Base-by-base conservation (phyloP, 768 basidiomycete species). In the Chlorophyllum brunneum region DNA sequence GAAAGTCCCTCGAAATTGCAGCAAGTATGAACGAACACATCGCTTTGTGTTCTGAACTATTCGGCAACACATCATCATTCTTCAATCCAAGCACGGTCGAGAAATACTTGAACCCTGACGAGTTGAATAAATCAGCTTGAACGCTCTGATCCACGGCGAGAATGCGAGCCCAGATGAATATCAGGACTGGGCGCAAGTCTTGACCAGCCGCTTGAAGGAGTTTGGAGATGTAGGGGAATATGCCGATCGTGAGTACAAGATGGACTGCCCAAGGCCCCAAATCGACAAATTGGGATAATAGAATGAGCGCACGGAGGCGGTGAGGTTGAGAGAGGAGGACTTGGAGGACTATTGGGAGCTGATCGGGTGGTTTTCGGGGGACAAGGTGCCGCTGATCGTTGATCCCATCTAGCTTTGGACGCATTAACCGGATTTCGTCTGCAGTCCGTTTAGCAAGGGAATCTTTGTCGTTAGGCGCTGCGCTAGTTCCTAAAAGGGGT, bases 251-350 rank as follows among this genome's bases (percentile, higher is more conserved):
- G 30, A 99, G 77, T 10, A 95, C 94, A 11, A 98, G 82, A 59
- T 97, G 89, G 42, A 98, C 97, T 0, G 97, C 97, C 95, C 97
- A 98, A 10, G 97, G 95, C 0, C 97, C 97, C 5, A 99, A 81
- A 65, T 99, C 97, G 60, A 98, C 93, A 59, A 98, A 99, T 70
- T 95, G 92, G 29, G 94, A 95, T 4, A 99, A 80, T 20, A 98
- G 82, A 58, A 98, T 95, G 55, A 99, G 84, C 2, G 97, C 97
- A 5, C 93, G 85, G 4, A 98, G 82, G 34, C 97, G 87, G 67
- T 98, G 95, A 0, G 92, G 91, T 62, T 98, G 97, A 4, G 95
- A 97, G 7, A 99, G 80, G 27, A 99, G 81, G 15, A 99, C 95
- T 68, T 99, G 97, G 2, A 99, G 82, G 8, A 99, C 94, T 50